Evolutionary conservation across 2,329 filamentous ascomycete species (phyloP).

Genomic region (Endothia cerciana): DNA sequence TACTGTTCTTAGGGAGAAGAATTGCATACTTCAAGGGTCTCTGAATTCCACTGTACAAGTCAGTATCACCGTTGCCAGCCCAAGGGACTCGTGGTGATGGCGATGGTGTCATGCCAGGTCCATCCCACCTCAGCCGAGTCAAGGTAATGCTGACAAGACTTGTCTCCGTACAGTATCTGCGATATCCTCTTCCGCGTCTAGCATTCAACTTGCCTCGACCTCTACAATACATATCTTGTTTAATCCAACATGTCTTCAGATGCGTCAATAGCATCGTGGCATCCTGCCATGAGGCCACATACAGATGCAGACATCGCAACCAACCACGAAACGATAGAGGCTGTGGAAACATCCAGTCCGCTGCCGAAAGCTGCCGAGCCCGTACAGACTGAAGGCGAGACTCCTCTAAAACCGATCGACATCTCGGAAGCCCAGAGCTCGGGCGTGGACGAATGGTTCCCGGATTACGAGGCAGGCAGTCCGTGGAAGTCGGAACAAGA

Average conservation of each 20-base stretch:
- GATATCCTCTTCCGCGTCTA: constrained; percentile 20
- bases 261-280: constrained; percentile 50
- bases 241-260: constrained; percentile 47
- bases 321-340: constrained; percentile 16
- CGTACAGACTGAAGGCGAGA: background rate
- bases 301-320: constrained; percentile 32
- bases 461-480: constrained; percentile 37
- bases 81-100: constrained; percentile 1
- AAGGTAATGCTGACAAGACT: constrained; percentile 6
- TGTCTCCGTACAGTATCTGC: constrained; percentile 21
- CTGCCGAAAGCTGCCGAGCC: background rate
- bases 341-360: constrained; percentile 16
- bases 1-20: constrained; percentile 21
- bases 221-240: constrained; percentile 20
- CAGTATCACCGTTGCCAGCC: constrained; percentile 4
- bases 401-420: constrained; percentile 6
- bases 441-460: constrained; percentile 38
- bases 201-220: constrained; percentile 29
- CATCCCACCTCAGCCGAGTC: constrained; percentile 1
- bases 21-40: constrained; percentile 22
- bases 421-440: constrained; percentile 26
- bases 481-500: constrained; percentile 31
- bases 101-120: constrained; percentile 12
- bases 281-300: constrained; percentile 57
- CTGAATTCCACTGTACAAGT: constrained; percentile 27